A percentile compares a stretch with the other conserved stretches of the same genome.
phyloP scores from a whole-genome alignment of 345 rosid species.

The Jatropha curcas region DNA sequence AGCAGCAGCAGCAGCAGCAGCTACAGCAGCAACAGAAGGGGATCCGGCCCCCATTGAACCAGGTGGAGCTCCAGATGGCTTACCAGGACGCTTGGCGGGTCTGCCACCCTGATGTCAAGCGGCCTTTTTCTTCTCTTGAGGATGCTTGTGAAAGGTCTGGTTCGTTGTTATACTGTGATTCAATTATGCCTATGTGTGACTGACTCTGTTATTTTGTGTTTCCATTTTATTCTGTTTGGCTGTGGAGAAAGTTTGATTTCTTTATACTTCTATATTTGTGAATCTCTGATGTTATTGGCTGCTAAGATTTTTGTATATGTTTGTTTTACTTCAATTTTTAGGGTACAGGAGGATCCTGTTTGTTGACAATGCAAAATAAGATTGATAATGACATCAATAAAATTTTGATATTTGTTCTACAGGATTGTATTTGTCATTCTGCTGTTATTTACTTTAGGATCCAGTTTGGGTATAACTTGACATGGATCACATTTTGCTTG shows the following conservation, averaged over 20 bases:
- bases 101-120: constrained; percentile 84
- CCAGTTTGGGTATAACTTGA: background rate
- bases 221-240: background rate
- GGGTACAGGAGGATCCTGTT: background rate
- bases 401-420: background rate
- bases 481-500: constrained; percentile 1
- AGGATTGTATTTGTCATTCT: background rate
- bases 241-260: background rate
- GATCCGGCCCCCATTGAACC: constrained; percentile 60
- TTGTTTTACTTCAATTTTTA: background rate
- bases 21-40: constrained; percentile 59
- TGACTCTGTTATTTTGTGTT: background rate
- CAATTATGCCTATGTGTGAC: background rate
- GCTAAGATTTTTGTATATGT: background rate
- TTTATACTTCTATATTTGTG: no score
- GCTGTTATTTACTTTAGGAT: background rate
- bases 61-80: constrained; percentile 79
- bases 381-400: background rate
- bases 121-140: constrained; percentile 81
- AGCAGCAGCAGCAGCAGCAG: constrained; percentile 22
- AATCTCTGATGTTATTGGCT: background rate
- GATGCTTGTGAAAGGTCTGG: constrained; percentile 92
- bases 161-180: background rate
- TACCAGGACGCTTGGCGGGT: constrained; percentile 97
- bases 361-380: background rate